Evolutionary conservation across 2,329 filamentous ascomycete genomes (phyloP).

Genomic region (Drechslera avenae): DNA sequence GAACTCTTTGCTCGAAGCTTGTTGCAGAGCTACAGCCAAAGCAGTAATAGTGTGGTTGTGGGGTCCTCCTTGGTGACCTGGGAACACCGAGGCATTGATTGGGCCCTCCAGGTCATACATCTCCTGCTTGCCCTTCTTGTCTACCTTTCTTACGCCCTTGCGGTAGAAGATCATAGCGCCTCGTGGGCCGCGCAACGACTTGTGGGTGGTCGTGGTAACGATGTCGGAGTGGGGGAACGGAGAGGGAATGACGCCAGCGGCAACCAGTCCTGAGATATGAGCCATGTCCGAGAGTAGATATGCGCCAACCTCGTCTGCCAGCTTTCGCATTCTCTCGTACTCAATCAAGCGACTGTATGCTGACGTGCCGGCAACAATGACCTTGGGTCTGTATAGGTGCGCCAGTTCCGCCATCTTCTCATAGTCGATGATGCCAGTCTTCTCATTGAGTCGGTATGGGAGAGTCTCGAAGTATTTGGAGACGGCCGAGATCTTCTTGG

Average conservation of each 20-base stretch:
- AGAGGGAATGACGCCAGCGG: conserved; percentile 88
- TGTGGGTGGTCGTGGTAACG: conserved; percentile 98
- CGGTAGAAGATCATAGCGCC: conserved; percentile 99
- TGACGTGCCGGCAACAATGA: conserved; percentile 94
- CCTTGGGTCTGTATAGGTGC: conserved; percentile 90
- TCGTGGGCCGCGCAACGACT: conserved; percentile 94
- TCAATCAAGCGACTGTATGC: conserved; percentile 98
- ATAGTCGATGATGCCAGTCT: conserved; percentile 97
- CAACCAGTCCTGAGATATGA: conserved; percentile 95
- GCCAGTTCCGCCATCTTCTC: conserved; percentile 89
- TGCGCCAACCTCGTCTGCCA: conserved; percentile 89
- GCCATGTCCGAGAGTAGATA: conserved; percentile 98
- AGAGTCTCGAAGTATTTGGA: conserved; percentile 99
- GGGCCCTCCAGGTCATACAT: conserved; percentile 90
- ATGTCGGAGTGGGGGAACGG: conserved; percentile 93
- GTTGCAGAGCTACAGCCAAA: conserved; percentile 90
- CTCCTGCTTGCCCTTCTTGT: conserved; percentile 90
- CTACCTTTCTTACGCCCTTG: conserved; percentile 88
- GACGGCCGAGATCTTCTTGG: conserved; percentile 83
- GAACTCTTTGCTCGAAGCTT: conserved; percentile 88
- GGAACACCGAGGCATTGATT: conserved; percentile 97
- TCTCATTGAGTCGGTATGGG: conserved; percentile 87
- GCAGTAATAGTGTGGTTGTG: conserved; percentile 99
- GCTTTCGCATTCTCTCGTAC: conserved; percentile 94
- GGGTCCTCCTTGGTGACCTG: conserved; percentile 94